Percentiles rank a stretch among this genome's conserved stretches.
These are phyloP conservation scores for Metschnikowia orientalis DNA, from an alignment of 805 yeast genomes.

Conservation along the genomic window DNA sequence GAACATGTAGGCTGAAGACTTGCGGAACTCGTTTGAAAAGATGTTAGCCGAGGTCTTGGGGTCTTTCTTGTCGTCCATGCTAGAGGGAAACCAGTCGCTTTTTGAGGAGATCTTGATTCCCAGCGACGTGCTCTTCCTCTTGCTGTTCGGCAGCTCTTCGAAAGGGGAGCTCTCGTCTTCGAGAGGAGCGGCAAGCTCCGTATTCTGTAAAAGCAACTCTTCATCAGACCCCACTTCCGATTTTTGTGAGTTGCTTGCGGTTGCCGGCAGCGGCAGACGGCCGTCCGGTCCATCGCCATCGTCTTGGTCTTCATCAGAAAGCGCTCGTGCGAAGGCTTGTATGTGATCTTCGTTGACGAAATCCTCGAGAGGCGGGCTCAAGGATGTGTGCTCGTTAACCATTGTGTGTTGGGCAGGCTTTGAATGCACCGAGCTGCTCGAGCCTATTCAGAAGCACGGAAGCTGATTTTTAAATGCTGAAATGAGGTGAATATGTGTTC, in stretches of 20 bases:
- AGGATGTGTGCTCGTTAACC: constrained; percentile 21
- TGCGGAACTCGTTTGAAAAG: constrained; percentile 35
- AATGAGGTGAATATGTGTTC: no score
- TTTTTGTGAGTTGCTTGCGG: constrained; percentile 2
- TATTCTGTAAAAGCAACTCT: constrained; percentile 1
- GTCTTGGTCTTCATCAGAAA: constrained; percentile 34
- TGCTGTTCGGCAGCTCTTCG: constrained; percentile 6
- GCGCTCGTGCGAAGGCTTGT: constrained; percentile 37
- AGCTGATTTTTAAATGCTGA: no score
- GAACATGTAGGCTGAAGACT: constrained; percentile 32
- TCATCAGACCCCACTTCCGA: constrained; percentile 1
- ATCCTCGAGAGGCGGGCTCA: no score
- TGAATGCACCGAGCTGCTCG: constrained; percentile 3
- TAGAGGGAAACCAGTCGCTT: constrained; percentile 28
- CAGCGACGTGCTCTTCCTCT: neutral
- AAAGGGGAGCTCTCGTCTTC: no score
- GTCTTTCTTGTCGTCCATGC: constrained; percentile 9
- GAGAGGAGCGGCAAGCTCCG: constrained; percentile 8
- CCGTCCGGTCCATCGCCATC: constrained; percentile 10
- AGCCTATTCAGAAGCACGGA: no score
- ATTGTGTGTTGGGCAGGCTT: neutral
- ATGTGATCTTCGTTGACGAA: constrained; percentile 35
- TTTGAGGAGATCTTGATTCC: constrained; percentile 18
- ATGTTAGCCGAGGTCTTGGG: constrained; percentile 8
- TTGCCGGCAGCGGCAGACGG: constrained; percentile 8